Evolutionary conservation across 1,284 basidiomycete genomes (phyloP).

Genomic region (Ganoderma multipileum): DNA sequence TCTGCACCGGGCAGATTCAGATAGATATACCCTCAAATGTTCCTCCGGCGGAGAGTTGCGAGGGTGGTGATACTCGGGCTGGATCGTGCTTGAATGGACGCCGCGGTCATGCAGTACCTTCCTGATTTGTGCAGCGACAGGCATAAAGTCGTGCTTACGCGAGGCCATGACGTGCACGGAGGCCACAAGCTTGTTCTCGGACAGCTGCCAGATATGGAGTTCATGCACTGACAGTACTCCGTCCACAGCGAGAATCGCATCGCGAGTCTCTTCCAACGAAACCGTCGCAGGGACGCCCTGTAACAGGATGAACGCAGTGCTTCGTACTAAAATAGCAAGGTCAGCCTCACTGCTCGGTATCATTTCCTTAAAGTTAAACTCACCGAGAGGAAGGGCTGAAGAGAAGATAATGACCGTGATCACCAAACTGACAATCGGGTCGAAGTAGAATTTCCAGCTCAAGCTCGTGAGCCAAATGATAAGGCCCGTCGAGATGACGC

Average conservation of each 20-base stretch:
- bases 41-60: slow-evolving; percentile 50
- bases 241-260: slow-evolving; percentile 79
- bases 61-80: slow-evolving; percentile 73
- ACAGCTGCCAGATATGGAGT: slow-evolving; percentile 96
- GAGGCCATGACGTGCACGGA: slow-evolving; percentile 94
- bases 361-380: slow-evolving; percentile 32
- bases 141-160: slow-evolving; percentile 88
- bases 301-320: slow-evolving; percentile 95
- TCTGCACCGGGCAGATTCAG: slow-evolving; percentile 41
- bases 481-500: slow-evolving; percentile 94
- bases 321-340: slow-evolving; percentile 66
- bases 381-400: slow-evolving; percentile 91
- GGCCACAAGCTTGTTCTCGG: slow-evolving; percentile 90
- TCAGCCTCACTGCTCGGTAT: neutral
- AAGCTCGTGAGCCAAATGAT: slow-evolving; percentile 88
- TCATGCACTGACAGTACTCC: slow-evolving; percentile 95
- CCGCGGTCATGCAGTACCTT: slow-evolving; percentile 88
- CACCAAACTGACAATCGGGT: slow-evolving; percentile 92
- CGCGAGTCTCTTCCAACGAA: slow-evolving; percentile 86
- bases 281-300: slow-evolving; percentile 94
- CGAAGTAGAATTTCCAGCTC: slow-evolving; percentile 89
- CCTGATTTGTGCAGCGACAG: slow-evolving; percentile 85
- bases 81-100: slow-evolving; percentile 94
- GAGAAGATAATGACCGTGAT: slow-evolving; percentile 98
- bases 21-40: slow-evolving; percentile 50